Evolutionary conservation across 257 asterid species (phyloP), one percentile per base, ranked within the genome.

Genomic region (Gynochthodes officinalis): DNA sequence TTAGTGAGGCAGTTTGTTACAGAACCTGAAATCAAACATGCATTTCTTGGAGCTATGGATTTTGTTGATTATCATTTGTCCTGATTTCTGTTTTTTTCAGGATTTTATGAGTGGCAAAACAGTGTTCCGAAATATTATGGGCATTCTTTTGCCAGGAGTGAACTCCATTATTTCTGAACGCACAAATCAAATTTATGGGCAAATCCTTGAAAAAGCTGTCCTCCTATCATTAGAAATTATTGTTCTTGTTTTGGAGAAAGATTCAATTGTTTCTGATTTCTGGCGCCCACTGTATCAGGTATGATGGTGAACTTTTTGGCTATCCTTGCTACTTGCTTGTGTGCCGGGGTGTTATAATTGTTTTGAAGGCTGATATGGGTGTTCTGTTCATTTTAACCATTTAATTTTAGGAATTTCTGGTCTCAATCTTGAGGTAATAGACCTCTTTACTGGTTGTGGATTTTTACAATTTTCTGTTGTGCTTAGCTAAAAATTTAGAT

Each of bases 211-310:
- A 81, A 83, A 86, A 63, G 96, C 97, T 71, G 85, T 94, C 72
- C 87, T 82, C 80, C 95, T 91, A 35, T 88, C 95, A 46, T 70
- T 94, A 85, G 98, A 94, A 85, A 84, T 94, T 70, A 80, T 90
- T 62, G 60, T 88, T 81, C 98, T 94, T 35, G 87, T 87, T 74
- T 73, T 91, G 89, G 98, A 94, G 83, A 91, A 90, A 79, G 98
- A 94, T 81, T 72, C 78, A 33, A 21, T 60, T 78, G 91, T 90
- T 82, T 83, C 92, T 48, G 97, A 94, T 62, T 86, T 80, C 83
- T 94, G 97, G 98, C 89, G 97, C 67, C 99, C 96, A 52, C 76
- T 90, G 32, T 94, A 87, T 79, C 97, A 90, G 98, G 98, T 92
- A 81, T 39, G 30, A 61, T 23, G 60, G 65, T 23, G 53, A 54